A percentile compares a stretch with the other conserved stretches of the same genome.
These are phyloP conservation scores for Penicillium expansum DNA, from an alignment of 2,329 filamentous ascomycete genomes.

Conservation along the genomic window DNA sequence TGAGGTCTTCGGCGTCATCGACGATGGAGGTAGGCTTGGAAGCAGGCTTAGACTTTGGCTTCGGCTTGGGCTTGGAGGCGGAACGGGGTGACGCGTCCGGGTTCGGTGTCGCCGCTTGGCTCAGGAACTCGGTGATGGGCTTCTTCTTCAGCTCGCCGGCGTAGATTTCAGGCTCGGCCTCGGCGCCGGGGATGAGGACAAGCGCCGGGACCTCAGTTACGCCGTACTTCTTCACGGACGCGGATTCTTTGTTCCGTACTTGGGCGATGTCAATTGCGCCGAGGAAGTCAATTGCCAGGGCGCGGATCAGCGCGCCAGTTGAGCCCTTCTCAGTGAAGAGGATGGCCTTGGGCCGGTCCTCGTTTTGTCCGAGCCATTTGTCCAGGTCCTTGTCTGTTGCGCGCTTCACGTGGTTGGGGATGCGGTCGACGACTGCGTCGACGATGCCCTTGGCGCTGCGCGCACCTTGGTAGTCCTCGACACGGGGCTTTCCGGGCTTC, in stretches of 20 bases:
- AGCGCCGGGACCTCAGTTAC: constrained; percentile 77
- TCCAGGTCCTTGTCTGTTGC: constrained; percentile 77
- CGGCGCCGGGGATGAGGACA: constrained; percentile 71
- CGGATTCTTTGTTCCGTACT: constrained; percentile 75
- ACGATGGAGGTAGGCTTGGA: constrained; percentile 52
- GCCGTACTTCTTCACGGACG: constrained; percentile 69
- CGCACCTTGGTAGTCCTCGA: constrained; percentile 87
- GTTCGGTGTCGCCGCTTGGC: constrained; percentile 74
- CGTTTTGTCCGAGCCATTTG: constrained; percentile 66
- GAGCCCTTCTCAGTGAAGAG: constrained; percentile 92
- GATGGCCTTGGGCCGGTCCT: constrained; percentile 75
- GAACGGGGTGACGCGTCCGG: constrained; percentile 57
- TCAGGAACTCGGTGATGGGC: constrained; percentile 76
- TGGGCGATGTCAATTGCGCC: constrained; percentile 77
- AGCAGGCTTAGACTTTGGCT: constrained; percentile 46
- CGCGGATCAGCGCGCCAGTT: constrained; percentile 76
- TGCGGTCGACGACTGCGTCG: constrained; percentile 78
- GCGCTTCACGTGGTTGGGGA: constrained; percentile 85
- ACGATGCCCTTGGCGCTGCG: constrained; percentile 83
- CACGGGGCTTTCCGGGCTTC: constrained; percentile 72
- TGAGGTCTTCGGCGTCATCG: constrained; percentile 34
- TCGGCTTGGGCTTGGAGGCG: constrained; percentile 38
- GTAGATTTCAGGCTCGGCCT: constrained; percentile 68
- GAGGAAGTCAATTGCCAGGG: constrained; percentile 86
- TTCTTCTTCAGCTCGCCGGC: constrained; percentile 83